These are phyloP conservation scores for Phyllosticta paracitricarpa DNA, from an alignment of 2,329 filamentous ascomycete genomes.

Conservation along the genomic window DNA sequence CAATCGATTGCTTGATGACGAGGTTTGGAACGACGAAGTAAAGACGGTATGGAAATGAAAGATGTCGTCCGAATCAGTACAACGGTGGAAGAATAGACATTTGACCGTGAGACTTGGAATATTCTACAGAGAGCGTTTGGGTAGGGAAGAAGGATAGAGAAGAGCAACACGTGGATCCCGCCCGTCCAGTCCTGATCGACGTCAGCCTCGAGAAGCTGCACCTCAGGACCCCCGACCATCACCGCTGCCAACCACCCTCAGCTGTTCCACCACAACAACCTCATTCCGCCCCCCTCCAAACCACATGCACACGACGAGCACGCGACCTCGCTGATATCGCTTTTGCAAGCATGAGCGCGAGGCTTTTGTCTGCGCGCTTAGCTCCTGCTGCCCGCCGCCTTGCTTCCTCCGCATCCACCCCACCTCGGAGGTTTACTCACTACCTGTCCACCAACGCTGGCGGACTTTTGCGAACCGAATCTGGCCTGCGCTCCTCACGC, in stretches of 20 bases:
- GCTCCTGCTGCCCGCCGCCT: constrained; percentile 54
- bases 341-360: constrained; percentile 50
- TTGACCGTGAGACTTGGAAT: background rate
- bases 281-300: background rate
- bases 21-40: background rate
- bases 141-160: background rate
- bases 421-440: constrained; percentile 51
- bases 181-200: constrained; percentile 1
- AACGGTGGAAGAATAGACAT: background rate
- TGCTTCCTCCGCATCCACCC: constrained; percentile 10
- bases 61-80: background rate
- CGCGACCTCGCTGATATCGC: constrained; percentile 7
- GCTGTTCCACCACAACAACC: background rate
- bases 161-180: constrained; percentile 1
- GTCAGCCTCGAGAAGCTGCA: constrained; percentile 1
- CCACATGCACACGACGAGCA: background rate
- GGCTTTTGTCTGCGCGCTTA: constrained; percentile 65
- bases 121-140: background rate
- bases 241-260: background rate
- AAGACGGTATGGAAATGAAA: background rate
- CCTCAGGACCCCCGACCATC: constrained; percentile 2
- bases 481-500: constrained; percentile 27
- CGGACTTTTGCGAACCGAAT: constrained; percentile 53
- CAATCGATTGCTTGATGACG: too few relatives aligned
- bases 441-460: constrained; percentile 48